Evolutionary conservation across 371 early-diverging fungal species (phyloP), one percentile per base, ranked within the genome.

Genomic region (Amoeboaphelidium occidentale): DNA sequence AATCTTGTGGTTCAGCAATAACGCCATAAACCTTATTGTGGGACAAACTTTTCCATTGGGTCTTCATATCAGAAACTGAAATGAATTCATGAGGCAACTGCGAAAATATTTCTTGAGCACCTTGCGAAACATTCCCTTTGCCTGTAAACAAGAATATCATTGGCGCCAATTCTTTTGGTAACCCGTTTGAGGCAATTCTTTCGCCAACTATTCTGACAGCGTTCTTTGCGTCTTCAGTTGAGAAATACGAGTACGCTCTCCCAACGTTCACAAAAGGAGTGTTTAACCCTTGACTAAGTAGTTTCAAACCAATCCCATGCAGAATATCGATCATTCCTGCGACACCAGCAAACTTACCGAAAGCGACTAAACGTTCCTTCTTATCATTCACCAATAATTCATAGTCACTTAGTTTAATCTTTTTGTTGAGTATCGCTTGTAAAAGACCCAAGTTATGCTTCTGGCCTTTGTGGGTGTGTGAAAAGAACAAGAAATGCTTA

Each of bases 401-500:
- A 58, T 93, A 96, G 64, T 96, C 96, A 32, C 92, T 78, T 47
- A 96, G 58, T 4, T 83, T 78, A 44, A 93, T 83, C 48, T 72
- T 72, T 81, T 45, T 45, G 4, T 45, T 13, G 10, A 45, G 13
- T 4, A 45, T 20, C 4, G 10, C 13, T 45, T 45, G 4, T 13
- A 45, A 20, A 45, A 24, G 45, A 12, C 10, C 6, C 86, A 88
- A 86, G 60, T 94, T 94, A 61, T 90, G 79, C 27, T 52, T 46
- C 53, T 88, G 89, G 23, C 88, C 96, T 65, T 96, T 96, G 68
- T 90, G 91, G 0, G 93, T 94, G 63, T 96, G 96, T 48, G 92
- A 90, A 57, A 96, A 96, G 65, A 82, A 79, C 23, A 90, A 42
- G 62, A 89, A 94, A 0, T 86, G 85, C 66, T 91, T 92, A 60